A percentile compares a stretch with the other conserved stretches of the same genome.
phyloP scores from a whole-genome alignment of 106 monocot species.

The Narthecium ossifragum region DNA sequence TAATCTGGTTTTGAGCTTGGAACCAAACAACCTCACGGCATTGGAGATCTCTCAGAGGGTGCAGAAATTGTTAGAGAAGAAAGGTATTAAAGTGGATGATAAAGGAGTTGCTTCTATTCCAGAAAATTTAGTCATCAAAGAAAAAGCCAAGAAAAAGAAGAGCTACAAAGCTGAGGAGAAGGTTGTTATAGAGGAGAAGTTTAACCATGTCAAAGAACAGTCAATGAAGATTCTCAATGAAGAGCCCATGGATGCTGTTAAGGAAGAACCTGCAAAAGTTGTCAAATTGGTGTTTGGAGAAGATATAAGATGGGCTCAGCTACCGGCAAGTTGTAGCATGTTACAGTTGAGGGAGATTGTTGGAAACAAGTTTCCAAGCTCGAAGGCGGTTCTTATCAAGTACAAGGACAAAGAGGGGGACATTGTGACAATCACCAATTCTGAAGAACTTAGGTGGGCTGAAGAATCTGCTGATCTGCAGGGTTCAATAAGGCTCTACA shows the following conservation, averaged over 20 bases:
- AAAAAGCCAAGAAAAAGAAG: slow-evolving; percentile 57
- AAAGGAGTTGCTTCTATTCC: slow-evolving; percentile 16
- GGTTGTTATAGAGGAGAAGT: slow-evolving; percentile 21
- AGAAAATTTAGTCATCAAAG: slow-evolving; percentile 22
- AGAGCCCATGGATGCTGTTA: background rate
- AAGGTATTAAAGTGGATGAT: slow-evolving; percentile 47
- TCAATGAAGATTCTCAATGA: background rate
- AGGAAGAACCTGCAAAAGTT: slow-evolving; percentile 33
- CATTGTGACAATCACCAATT: slow-evolving; percentile 74
- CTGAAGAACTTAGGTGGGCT: slow-evolving; percentile 82
- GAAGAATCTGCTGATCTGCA: slow-evolving; percentile 58
- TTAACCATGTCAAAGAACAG: slow-evolving; percentile 3
- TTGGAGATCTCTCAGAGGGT: slow-evolving; percentile 74
- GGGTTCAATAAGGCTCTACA: slow-evolving; percentile 54
- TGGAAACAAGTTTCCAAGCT: slow-evolving; percentile 51
- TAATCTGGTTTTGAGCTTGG: slow-evolving; percentile 39
- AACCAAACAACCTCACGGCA: slow-evolving; percentile 81
- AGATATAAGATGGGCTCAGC: slow-evolving; percentile 78
- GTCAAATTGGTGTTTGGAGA: slow-evolving; percentile 83
- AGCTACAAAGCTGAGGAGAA: slow-evolving; percentile 31
- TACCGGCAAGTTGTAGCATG: slow-evolving; percentile 48
- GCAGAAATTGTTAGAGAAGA: slow-evolving; percentile 42
- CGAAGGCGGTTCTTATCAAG: slow-evolving; percentile 66
- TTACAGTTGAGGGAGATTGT: slow-evolving; percentile 60
- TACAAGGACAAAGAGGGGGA: slow-evolving; percentile 92